Evolutionary conservation across 148 eudicot genomes (phyloP).

Genomic region (Amaranthus hypochondriacus): DNA sequence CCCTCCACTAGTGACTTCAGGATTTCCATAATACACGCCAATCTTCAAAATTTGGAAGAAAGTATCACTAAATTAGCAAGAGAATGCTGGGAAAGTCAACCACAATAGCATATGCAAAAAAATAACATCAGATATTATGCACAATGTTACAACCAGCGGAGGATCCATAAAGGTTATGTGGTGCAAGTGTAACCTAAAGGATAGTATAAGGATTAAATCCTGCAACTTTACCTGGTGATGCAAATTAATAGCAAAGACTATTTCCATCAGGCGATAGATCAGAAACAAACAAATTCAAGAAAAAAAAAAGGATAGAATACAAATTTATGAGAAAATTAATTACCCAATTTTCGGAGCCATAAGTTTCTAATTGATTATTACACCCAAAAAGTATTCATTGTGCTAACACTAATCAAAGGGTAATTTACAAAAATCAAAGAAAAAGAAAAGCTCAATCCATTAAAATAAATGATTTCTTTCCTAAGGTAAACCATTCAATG

Average conservation of each 20-base stretch:
- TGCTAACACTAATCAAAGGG: neutral
- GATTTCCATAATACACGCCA: conserved; percentile 96
- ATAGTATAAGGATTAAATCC: too few species aligned
- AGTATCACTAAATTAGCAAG: conserved; percentile 2
- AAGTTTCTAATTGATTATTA: neutral
- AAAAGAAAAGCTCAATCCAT: neutral
- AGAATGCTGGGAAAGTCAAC: conserved; percentile 1
- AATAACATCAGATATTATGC: neutral
- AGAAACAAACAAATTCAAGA: neutral
- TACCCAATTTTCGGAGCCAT: neutral
- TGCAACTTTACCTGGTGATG: neutral
- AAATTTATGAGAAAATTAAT: neutral
- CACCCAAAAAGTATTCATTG: neutral
- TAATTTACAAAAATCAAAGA: too few species aligned
- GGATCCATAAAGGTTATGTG: neutral
- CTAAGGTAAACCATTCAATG: neutral
- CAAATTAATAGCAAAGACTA: neutral
- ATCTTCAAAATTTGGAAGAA: conserved; percentile 39
- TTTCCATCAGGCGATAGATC: neutral
- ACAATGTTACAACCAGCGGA: neutral
- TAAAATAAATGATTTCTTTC: neutral
- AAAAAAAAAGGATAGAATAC: neutral
- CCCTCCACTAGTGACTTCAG: conserved; percentile 99
- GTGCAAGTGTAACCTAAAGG: neutral
- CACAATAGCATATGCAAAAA: neutral